Evolutionary conservation across 176 grass and related monocot genomes (phyloP).

Genomic region (bread wheat (Triticum aestivum)): DNA sequence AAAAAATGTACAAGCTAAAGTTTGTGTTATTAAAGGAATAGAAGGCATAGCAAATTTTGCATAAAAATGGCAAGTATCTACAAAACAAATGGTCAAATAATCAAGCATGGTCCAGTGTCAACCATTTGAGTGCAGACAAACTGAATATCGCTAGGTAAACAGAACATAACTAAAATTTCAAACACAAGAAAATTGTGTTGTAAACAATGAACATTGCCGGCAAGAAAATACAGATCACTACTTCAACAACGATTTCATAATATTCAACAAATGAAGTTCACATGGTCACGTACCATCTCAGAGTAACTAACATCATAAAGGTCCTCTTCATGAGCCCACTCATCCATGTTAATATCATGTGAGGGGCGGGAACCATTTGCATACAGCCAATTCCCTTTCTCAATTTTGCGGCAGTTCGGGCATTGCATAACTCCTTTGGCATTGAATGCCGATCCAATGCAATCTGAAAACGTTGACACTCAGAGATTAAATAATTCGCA

Average conservation of each 20-base stretch:
- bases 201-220: neutral
- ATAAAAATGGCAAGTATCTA: slow-evolving; percentile 9
- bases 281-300: slow-evolving; percentile 57
- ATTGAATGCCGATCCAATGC: slow-evolving; percentile 99
- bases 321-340: slow-evolving; percentile 86
- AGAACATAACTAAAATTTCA: neutral
- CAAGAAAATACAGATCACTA: neutral
- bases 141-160: neutral
- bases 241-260: neutral
- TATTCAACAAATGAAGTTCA: neutral
- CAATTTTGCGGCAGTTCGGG: slow-evolving; percentile 95
- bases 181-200: neutral
- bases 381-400: slow-evolving; percentile 97
- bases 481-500: neutral
- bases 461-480: slow-evolving; percentile 56
- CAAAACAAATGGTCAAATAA: slow-evolving; percentile 21
- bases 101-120: neutral
- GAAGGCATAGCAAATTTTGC: neutral
- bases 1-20: neutral
- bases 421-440: slow-evolving; percentile 98
- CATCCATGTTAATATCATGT: slow-evolving; percentile 70
- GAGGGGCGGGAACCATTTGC: slow-evolving; percentile 59
- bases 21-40: neutral
- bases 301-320: slow-evolving; percentile 84
- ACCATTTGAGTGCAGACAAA: slow-evolving; percentile 21